These are phyloP conservation scores for Cytidiella melzeri DNA, from an alignment of 768 basidiomycete genomes.

Conservation along the genomic window DNA sequence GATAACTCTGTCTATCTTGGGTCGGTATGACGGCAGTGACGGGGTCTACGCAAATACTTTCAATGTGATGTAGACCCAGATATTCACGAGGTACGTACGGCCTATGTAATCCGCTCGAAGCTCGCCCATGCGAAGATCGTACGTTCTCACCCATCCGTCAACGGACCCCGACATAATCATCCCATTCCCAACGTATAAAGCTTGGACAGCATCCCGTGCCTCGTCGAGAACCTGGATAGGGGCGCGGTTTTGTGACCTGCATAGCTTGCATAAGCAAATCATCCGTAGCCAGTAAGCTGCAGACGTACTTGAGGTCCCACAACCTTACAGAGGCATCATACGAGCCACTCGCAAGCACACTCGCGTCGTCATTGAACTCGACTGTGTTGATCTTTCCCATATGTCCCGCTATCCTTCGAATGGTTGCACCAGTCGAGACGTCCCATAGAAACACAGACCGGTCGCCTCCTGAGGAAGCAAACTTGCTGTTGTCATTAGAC, in stretches of 20 bases:
- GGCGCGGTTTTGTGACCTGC: slow-evolving; percentile 62
- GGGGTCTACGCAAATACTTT: slow-evolving; percentile 68
- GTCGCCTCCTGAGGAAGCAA: slow-evolving; percentile 93
- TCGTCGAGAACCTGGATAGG: slow-evolving; percentile 91
- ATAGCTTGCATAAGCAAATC: not conserved
- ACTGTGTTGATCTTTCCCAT: slow-evolving; percentile 87
- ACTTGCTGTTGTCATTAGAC: slow-evolving; percentile 88
- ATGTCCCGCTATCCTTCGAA: slow-evolving; percentile 81
- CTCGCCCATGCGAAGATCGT: slow-evolving; percentile 92
- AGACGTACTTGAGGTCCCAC: slow-evolving; percentile 82
- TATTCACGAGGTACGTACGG: slow-evolving; percentile 43
- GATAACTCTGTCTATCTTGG: slow-evolving; percentile 70
- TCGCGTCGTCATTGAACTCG: slow-evolving; percentile 84
- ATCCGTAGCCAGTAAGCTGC: not conserved
- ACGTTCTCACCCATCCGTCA: slow-evolving; percentile 88
- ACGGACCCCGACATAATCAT: slow-evolving; percentile 79
- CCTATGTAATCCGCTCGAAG: slow-evolving; percentile 87
- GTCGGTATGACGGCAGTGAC: slow-evolving; percentile 81
- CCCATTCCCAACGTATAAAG: slow-evolving; percentile 59
- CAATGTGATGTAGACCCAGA: too few species aligned
- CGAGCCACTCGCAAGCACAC: slow-evolving; percentile 84
- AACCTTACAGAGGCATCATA: slow-evolving; percentile 87
- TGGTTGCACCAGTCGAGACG: slow-evolving; percentile 80
- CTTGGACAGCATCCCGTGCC: slow-evolving; percentile 81
- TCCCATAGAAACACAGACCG: slow-evolving; percentile 94